A percentile compares a stretch with the other conserved stretches of the same genome.
These are phyloP conservation scores for Vitis riparia DNA, from an alignment of 164 flowering plant genomes.

Conservation along the genomic window DNA sequence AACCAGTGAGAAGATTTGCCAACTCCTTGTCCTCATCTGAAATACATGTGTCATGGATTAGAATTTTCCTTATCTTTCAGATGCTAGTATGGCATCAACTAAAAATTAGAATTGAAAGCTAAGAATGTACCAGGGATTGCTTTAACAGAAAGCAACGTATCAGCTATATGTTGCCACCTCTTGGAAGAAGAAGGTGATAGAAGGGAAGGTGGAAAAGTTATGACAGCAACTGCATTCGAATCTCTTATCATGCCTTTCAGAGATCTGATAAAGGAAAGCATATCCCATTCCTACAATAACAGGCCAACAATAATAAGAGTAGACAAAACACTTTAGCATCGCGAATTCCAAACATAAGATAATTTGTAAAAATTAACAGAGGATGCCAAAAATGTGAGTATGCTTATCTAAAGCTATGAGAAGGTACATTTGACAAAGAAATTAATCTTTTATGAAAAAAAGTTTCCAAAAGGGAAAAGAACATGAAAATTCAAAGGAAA, in stretches of 20 bases:
- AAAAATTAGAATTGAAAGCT: background rate
- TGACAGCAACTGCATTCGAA: constrained; percentile 82
- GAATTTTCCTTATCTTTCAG: no score
- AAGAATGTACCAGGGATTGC: constrained; percentile 72
- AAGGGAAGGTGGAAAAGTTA: constrained; percentile 81
- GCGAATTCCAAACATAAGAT: background rate
- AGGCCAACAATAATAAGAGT: background rate
- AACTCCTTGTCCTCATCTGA: constrained; percentile 92
- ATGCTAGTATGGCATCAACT: no score
- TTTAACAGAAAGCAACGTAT: constrained; percentile 83
- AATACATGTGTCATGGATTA: background rate
- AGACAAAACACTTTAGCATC: background rate
- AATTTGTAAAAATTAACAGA: no score
- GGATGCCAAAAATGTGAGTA: no score
- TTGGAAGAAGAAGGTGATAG: constrained; percentile 72
- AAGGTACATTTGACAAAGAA: no score
- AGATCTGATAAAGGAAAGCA: constrained; percentile 82
- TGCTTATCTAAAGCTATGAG: no score
- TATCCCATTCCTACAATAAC: constrained; percentile 80
- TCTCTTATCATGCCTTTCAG: constrained; percentile 63
- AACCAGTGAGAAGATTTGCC: constrained; percentile 86
- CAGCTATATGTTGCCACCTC: constrained; percentile 97
- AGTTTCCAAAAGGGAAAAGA: no score
- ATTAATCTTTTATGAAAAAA: no score
- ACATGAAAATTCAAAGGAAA: background rate